A percentile compares a stretch with the other conserved stretches of the same genome.
Evolutionary conservation across 2,329 filamentous ascomycete genomes (phyloP).

Genomic region (Mariannaea elegans): DNA sequence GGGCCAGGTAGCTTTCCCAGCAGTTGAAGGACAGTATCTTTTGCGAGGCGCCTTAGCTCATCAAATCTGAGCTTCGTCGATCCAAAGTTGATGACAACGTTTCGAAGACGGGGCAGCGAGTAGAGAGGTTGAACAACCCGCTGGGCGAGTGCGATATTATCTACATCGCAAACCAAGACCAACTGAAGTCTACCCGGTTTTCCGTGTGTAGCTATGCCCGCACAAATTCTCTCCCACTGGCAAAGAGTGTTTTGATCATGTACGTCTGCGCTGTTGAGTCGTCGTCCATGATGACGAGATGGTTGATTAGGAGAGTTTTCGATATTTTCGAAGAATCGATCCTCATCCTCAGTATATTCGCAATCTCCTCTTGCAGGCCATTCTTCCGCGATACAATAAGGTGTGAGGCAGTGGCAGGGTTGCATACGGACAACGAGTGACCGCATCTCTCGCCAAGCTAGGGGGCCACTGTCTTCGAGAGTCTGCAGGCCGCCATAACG

Average conservation of each 20-base stretch:
- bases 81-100: not conserved
- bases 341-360: not conserved
- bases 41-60: not conserved
- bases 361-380: not conserved
- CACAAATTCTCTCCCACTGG: not conserved
- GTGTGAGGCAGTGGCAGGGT: not conserved
- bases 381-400: not conserved
- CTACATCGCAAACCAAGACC: not conserved
- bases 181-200: not conserved
- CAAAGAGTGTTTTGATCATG: not conserved
- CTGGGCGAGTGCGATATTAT: not conserved
- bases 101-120: not conserved
- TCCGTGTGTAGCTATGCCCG: not conserved
- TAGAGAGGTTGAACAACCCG: not conserved
- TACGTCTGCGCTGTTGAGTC: not conserved
- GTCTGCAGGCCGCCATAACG: not conserved
- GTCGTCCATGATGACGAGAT: not conserved
- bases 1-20: not conserved
- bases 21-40: not conserved
- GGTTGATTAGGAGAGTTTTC: no score
- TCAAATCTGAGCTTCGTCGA: not conserved
- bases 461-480: not conserved
- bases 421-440: not conserved
- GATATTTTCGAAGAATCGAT: not conserved
- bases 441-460: not conserved